Evolutionary conservation across 2,329 filamentous ascomycete species (phyloP).

Genomic region (Fusarium sp.): DNA sequence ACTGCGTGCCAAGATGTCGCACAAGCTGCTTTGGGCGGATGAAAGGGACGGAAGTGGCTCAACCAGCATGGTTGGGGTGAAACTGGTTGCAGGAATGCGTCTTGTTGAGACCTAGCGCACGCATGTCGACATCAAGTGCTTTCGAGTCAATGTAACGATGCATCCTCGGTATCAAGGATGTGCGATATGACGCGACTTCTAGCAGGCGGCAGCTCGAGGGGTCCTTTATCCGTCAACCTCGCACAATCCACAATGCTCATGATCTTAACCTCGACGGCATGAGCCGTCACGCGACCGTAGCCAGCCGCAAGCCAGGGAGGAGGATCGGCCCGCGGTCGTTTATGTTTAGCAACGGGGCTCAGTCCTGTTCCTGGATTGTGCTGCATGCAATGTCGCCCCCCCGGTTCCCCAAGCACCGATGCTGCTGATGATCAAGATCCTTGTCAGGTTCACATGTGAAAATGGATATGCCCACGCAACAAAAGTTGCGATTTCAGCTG

Average conservation of each 20-base stretch:
- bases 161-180: slow-evolving; percentile 25
- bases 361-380: slow-evolving; percentile 37
- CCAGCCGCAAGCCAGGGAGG: slow-evolving; percentile 14
- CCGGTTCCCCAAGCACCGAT: slow-evolving; percentile 26
- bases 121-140: not conserved
- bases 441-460: slow-evolving; percentile 40
- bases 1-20: not conserved
- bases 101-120: slow-evolving; percentile 39
- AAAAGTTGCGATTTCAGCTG: not conserved
- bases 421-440: slow-evolving; percentile 33
- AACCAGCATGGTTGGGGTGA: slow-evolving; percentile 36
- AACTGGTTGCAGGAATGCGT: slow-evolving; percentile 17
- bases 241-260: slow-evolving; percentile 1
- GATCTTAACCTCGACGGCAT: slow-evolving; percentile 15
- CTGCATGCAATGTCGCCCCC: slow-evolving; percentile 37
- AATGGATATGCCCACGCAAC: slow-evolving; percentile 16
- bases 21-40: not conserved
- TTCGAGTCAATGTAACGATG: slow-evolving; percentile 21
- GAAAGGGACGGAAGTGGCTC: slow-evolving; percentile 24
- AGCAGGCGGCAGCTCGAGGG: not conserved
- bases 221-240: not conserved
- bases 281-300: slow-evolving; percentile 36
- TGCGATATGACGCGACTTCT: slow-evolving; percentile 11
- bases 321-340: slow-evolving; percentile 31
- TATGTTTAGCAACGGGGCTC: slow-evolving; percentile 31